phyloP scores from a whole-genome alignment of 768 basidiomycete genomes.

The Pisolithus marmoratus region DNA sequence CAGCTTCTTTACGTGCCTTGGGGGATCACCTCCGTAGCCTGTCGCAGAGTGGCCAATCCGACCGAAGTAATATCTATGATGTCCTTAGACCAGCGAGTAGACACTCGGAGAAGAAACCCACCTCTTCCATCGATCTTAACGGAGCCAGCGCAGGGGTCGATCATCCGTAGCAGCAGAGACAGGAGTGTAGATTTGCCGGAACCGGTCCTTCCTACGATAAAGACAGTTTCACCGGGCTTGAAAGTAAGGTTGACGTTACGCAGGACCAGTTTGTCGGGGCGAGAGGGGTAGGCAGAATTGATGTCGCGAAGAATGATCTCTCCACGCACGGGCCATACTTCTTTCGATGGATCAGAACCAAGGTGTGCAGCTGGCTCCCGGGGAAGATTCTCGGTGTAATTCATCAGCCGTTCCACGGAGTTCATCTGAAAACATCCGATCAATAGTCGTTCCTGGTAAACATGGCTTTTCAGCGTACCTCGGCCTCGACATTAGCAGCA shows the following conservation, averaged over 20 bases:
- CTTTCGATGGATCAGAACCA: conserved; percentile 17
- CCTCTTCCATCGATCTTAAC: conserved; percentile 71
- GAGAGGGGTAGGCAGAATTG: conserved; percentile 67
- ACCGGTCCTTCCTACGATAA: conserved; percentile 74
- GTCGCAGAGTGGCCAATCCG: conserved; percentile 35
- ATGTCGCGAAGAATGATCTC: conserved; percentile 61
- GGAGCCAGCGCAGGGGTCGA: conserved; percentile 58
- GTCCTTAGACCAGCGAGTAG: conserved; percentile 67
- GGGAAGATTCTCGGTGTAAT: conserved; percentile 19
- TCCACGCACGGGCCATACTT: conserved; percentile 35
- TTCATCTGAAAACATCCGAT: conserved; percentile 17
- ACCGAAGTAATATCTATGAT: conserved; percentile 78
- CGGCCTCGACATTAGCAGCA: conserved; percentile 22
- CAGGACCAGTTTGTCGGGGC: conserved; percentile 57
- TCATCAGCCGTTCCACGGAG: conserved; percentile 24
- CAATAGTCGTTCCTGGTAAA: neutral
- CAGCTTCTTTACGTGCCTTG: conserved; percentile 14
- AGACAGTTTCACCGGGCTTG: conserved; percentile 64
- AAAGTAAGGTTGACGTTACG: conserved; percentile 58
- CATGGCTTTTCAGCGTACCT: conserved; percentile 8
- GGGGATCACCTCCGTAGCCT: conserved; percentile 25
- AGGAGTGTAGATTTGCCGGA: conserved; percentile 72
- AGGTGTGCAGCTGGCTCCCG: conserved; percentile 17
- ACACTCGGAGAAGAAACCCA: conserved; percentile 54
- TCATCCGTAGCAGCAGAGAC: conserved; percentile 69